Evolutionary conservation across 78 protist genomes (phyloP).

Genomic region (slime mould (Dictyostelium discoideum)): DNA sequence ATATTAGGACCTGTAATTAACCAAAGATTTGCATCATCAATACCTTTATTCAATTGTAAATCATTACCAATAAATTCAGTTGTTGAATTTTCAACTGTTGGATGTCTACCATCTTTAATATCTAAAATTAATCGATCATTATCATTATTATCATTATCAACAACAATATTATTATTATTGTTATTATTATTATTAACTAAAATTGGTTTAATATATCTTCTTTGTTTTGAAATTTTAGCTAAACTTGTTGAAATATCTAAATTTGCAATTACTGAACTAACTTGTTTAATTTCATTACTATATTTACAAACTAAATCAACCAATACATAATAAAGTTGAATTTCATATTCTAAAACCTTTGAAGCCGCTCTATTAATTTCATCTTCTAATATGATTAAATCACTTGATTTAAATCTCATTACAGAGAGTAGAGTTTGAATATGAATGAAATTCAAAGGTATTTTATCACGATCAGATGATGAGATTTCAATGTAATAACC

Average conservation of each 20-base stretch:
- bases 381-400: slow-evolving; percentile 34
- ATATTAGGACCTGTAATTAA: slow-evolving; percentile 91
- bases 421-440: slow-evolving; percentile 34
- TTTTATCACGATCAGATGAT: not conserved
- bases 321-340: slow-evolving; percentile 1
- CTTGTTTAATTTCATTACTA: slow-evolving; percentile 33
- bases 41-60: slow-evolving; percentile 11
- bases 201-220: slow-evolving; percentile 58
- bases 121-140: not conserved
- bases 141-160: too few species aligned
- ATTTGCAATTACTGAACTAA: not conserved
- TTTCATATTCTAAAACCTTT: slow-evolving; percentile 2
- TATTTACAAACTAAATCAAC: not conserved
- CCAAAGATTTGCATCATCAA: not conserved
- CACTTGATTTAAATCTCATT: slow-evolving; percentile 34
- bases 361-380: slow-evolving; percentile 36
- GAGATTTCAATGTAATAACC: slow-evolving; percentile 48
- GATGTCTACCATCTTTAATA: slow-evolving; percentile 65
- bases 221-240: slow-evolving; percentile 29
- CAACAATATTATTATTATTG: too few species aligned
- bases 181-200: not conserved
- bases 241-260: slow-evolving; percentile 55
- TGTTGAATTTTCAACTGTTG: slow-evolving; percentile 51
- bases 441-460: slow-evolving; percentile 50
- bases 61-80: slow-evolving; percentile 50